Percentiles rank a stretch among this genome's conserved stretches.
These are phyloP conservation scores for Setaria italica DNA, from an alignment of 202 grass and related monocot species.

Conservation along the genomic window DNA sequence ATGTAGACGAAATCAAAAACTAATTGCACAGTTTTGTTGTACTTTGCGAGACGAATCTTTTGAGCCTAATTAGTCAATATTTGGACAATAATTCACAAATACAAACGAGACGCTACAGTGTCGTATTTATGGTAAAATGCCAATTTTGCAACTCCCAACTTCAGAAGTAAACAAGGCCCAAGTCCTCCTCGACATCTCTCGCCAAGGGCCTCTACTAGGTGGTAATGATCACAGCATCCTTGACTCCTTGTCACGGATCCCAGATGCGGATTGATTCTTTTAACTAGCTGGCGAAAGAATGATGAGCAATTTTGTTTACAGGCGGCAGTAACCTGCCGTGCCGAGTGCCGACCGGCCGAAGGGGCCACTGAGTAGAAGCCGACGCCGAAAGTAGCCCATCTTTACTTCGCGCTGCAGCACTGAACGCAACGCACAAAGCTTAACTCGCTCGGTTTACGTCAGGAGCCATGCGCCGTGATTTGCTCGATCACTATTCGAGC, in stretches of 20 bases:
- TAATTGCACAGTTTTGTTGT: too few species aligned
- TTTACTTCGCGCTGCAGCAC: slow-evolving; percentile 22
- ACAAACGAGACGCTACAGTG: too few species aligned
- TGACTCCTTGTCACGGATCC: background rate
- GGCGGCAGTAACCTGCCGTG: background rate
- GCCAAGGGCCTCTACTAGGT: too few species aligned
- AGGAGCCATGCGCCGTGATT: background rate
- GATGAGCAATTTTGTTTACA: background rate
- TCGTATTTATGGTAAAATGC: too few species aligned
- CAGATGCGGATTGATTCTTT: background rate
- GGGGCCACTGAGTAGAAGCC: background rate
- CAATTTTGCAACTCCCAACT: too few species aligned
- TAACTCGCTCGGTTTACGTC: slow-evolving; percentile 13
- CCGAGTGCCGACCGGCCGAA: background rate
- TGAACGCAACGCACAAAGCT: background rate
- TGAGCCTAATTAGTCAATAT: too few species aligned
- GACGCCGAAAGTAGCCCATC: slow-evolving; percentile 39
- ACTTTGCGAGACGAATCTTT: too few species aligned
- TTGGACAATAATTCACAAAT: too few species aligned
- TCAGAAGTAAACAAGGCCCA: too few species aligned
- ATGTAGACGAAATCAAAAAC: too few species aligned
- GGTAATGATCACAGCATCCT: background rate
- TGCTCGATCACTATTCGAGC: background rate
- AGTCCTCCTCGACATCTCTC: background rate
- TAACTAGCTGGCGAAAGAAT: background rate